A percentile compares a stretch with the other conserved stretches of the same genome.
Conservation (phyloP, 768 basidiomycete species). For the Pleurotus djamor region DNA sequence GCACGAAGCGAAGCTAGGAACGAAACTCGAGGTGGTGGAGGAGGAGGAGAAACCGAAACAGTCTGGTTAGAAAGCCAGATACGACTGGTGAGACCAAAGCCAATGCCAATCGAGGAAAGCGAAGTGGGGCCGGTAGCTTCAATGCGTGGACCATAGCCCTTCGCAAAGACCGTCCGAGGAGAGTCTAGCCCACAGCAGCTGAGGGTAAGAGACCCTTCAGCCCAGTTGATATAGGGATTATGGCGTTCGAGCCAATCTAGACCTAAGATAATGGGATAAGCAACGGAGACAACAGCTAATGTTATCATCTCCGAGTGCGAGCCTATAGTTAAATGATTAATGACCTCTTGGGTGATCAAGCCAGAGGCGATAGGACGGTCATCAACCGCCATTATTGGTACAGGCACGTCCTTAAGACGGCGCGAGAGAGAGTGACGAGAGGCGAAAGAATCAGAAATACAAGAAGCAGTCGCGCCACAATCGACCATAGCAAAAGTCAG, state of each 20-base stretch:
- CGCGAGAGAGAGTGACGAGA: constrained; percentile 16
- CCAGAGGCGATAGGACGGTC: constrained; percentile 26
- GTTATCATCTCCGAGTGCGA: constrained; percentile 18
- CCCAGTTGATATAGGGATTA: constrained; percentile 24
- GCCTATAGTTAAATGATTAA: constrained; percentile 15
- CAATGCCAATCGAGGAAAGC: constrained; percentile 12
- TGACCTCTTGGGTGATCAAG: constrained; percentile 27
- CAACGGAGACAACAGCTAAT: constrained; percentile 21
- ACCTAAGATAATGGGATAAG: constrained; percentile 23
- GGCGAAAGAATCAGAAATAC: constrained; percentile 21
- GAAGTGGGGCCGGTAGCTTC: constrained; percentile 3
- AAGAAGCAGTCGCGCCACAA: constrained; percentile 20
- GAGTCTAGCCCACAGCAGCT: constrained; percentile 16
- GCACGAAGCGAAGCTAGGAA: neutral
- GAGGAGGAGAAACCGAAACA: neutral
- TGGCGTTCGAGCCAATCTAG: constrained; percentile 21
- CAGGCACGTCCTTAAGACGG: constrained; percentile 17
- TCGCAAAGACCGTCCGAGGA: constrained; percentile 9
- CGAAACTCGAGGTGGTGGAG: neutral
- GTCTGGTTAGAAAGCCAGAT: neutral
- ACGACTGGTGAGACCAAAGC: constrained; percentile 15
- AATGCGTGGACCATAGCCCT: constrained; percentile 15
- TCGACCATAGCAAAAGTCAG: constrained; percentile 22
- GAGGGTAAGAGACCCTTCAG: constrained; percentile 14
- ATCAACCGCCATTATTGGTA: constrained; percentile 23